Base-by-base conservation (phyloP, 192 early-diverging fungal species). In the Entomortierella parvispora region DNA sequence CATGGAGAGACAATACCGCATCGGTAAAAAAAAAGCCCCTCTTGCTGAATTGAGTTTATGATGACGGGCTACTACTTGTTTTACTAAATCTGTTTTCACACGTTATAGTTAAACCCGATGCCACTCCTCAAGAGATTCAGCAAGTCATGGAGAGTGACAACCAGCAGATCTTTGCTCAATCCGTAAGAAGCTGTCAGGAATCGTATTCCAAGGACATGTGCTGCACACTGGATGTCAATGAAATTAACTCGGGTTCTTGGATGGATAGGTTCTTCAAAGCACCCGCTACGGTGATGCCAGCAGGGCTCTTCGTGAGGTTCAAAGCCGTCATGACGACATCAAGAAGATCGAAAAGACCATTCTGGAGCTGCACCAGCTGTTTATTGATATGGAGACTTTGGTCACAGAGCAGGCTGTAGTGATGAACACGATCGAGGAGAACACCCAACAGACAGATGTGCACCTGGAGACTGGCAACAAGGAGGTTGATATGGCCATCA, bases 311-410 rank as follows among this genome's bases (percentile, higher is more conserved):
- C 78, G 87, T 43, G 94, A 95, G 78, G 94, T 96, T 34, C 94
- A 96, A 81, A 85, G 88, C 58, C 83, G 93, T 47, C 95, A 96
- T 62, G 82, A 90, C 61, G 95, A 96, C 62, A 93, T 96, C 54
- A 85, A 93, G 66, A 89, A 91, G 80, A 95, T 96, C 67, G 95
- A 96, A 81, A 90, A 89, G 71, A 92, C 90, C 32, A 95, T 96
- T 69, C 75, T 94, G 88, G 94, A 96, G 82, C 78, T 96, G 53
- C 93, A 94, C 82, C 90, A 95, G 81, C 74, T 96, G 44, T 96
- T 95, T 62, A 88, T 93, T 49, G 94, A 96, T 69, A 95, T 96
- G 93, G 84, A 93, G 42, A 92, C 94, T 44, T 69, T 95, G 23
- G 90, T 95, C 3, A 85, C 86, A n/a, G 85, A 88, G 18, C 94